These are phyloP conservation scores for Helotiales sp. DNA, from an alignment of 2,329 filamentous ascomycete genomes.

Conservation along the genomic window DNA sequence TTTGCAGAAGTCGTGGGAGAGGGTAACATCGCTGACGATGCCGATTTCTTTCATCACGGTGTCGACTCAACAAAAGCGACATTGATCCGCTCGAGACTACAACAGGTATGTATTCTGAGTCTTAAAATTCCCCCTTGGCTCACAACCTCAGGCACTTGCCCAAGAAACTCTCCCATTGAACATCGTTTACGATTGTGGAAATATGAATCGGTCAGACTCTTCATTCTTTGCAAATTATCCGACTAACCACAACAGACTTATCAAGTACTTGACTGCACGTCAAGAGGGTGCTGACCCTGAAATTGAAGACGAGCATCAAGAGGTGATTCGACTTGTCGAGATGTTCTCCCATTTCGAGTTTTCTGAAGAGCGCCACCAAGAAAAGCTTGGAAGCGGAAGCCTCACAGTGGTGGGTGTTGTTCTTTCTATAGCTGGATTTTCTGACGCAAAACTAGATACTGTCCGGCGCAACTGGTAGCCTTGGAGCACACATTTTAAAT, in stretches of 20 bases:
- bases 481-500: conserved; percentile 57
- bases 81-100: conserved; percentile 29
- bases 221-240: no score
- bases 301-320: conserved; percentile 14
- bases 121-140: not conserved
- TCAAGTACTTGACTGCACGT: conserved; percentile 13
- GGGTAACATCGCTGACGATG: conserved; percentile 42
- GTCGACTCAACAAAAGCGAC: conserved; percentile 56
- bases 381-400: not conserved
- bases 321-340: conserved; percentile 52
- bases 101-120: conserved; percentile 19
- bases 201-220: conserved; percentile 45
- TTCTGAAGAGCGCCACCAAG: not conserved
- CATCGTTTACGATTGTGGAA: conserved; percentile 64
- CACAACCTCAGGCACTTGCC: conserved; percentile 38
- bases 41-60: conserved; percentile 61
- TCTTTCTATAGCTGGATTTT: no score
- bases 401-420: not conserved
- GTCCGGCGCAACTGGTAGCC: conserved; percentile 55
- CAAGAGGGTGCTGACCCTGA: not conserved
- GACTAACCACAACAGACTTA: conserved; percentile 37
- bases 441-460: conserved; percentile 41
- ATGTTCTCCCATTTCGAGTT: conserved; percentile 49
- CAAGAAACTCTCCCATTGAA: conserved; percentile 58
- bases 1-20: conserved; percentile 44